A percentile compares a stretch with the other conserved stretches of the same genome.
These are phyloP conservation scores for Breviolum minutum DNA, from an alignment of 73 alveolate species.

Conservation along the genomic window DNA sequence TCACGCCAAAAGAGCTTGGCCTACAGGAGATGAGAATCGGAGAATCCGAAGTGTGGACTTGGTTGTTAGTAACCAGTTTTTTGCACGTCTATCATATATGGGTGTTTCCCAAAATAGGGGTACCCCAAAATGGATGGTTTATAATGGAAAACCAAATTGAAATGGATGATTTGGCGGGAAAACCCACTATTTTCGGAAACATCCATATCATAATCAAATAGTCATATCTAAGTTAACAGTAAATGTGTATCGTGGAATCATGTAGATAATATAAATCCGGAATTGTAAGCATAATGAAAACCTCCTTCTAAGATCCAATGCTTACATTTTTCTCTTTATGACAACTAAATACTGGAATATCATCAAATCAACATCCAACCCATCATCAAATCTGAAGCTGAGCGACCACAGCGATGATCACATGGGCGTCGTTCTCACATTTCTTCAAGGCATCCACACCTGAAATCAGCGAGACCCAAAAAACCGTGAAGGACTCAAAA, in stretches of 20 bases:
- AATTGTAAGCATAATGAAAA: no score
- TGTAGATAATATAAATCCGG: no score
- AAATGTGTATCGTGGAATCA: no score
- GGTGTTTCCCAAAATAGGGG: no score
- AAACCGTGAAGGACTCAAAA: neutral
- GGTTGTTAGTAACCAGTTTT: neutral
- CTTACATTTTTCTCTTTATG: neutral
- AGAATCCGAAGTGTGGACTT: neutral
- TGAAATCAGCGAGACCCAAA: neutral
- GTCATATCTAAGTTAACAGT: no score
- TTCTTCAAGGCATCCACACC: constrained; percentile 93
- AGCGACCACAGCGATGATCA: constrained; percentile 71
- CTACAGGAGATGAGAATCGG: neutral
- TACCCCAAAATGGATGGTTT: no score
- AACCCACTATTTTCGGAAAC: no score
- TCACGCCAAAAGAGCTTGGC: constrained; percentile 94
- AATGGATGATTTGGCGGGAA: no score
- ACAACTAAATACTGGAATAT: no score
- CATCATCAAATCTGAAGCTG: neutral
- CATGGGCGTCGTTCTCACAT: constrained; percentile 95
- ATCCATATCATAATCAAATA: no score
- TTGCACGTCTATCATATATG: neutral
- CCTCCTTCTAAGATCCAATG: neutral
- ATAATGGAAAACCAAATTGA: no score
- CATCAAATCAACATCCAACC: neutral